Conservation (phyloP, 495 filamentous ascomycete species). For the Neurospora sp. region DNA sequence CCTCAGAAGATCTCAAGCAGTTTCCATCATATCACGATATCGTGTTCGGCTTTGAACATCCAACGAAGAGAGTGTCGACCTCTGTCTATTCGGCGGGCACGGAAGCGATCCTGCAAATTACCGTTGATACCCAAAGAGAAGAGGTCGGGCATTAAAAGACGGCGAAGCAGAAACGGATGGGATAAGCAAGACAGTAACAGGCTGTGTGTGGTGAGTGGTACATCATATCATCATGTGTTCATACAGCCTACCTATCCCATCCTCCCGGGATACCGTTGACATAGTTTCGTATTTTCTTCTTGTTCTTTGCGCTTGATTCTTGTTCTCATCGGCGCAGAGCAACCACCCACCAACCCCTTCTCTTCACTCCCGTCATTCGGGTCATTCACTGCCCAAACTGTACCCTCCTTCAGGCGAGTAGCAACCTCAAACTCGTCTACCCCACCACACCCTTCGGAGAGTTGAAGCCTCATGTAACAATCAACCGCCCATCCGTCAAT, state of each 20-base stretch:
- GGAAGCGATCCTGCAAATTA: neutral
- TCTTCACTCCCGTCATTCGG: neutral
- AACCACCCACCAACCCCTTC: neutral
- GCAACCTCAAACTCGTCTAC: neutral
- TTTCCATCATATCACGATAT: neutral
- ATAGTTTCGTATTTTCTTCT: neutral
- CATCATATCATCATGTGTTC: neutral
- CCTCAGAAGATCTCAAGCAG: neutral
- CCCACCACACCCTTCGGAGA: neutral
- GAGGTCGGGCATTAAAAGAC: constrained; percentile 24
- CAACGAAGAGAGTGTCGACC: neutral
- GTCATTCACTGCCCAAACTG: neutral
- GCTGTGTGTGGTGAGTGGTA: neutral
- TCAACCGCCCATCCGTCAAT: neutral
- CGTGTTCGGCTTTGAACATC: neutral
- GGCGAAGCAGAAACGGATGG: constrained; percentile 2
- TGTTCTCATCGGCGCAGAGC: neutral
- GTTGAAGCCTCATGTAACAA: neutral
- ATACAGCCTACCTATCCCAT: neutral
- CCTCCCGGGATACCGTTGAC: neutral
- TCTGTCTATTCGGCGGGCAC: neutral
- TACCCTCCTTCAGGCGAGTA: neutral
- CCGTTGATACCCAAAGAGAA: constrained; percentile 24
- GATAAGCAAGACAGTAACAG: neutral
- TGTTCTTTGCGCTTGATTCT: neutral